phyloP scores from a whole-genome alignment of 352 stramenopile genomes.

The Phytophthora lateralis region DNA sequence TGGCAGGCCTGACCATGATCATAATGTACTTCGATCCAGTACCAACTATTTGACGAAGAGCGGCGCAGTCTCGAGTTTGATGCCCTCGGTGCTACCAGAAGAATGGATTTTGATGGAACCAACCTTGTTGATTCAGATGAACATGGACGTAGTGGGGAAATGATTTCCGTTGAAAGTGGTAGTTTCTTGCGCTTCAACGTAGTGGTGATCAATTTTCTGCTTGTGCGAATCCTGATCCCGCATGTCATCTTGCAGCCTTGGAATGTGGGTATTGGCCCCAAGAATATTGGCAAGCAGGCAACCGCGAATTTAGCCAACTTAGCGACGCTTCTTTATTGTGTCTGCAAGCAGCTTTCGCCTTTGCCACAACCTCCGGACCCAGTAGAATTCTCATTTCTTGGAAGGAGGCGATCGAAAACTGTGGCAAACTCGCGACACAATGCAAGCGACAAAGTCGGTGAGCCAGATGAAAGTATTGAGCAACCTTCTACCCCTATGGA shows the following conservation, averaged over 20 bases:
- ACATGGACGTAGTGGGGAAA: neutral
- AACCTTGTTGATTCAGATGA: neutral
- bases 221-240: slow-evolving; percentile 64
- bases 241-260: slow-evolving; percentile 61
- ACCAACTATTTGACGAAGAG: slow-evolving; percentile 61
- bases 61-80: slow-evolving; percentile 56
- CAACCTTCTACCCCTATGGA: neutral
- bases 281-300: slow-evolving; percentile 28
- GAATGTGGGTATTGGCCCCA: slow-evolving; percentile 43
- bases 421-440: neutral
- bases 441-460: neutral
- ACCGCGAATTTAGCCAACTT: slow-evolving; percentile 50
- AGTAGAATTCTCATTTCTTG: slow-evolving; percentile 11
- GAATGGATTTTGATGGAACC: slow-evolving; percentile 35
- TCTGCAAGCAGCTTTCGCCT: slow-evolving; percentile 45
- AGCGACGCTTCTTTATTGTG: slow-evolving; percentile 60
- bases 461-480: neutral
- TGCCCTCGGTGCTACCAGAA: slow-evolving; percentile 50
- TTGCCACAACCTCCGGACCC: slow-evolving; percentile 35
- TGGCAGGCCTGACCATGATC: slow-evolving; percentile 6
- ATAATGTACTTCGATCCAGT: slow-evolving; percentile 35
- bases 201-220: slow-evolving; percentile 67
- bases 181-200: slow-evolving; percentile 51
- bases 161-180: neutral
- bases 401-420: slow-evolving; percentile 20